Conservation (phyloP, 2,329 filamentous ascomycete species). For the Pyrenophora seminiperda region DNA sequence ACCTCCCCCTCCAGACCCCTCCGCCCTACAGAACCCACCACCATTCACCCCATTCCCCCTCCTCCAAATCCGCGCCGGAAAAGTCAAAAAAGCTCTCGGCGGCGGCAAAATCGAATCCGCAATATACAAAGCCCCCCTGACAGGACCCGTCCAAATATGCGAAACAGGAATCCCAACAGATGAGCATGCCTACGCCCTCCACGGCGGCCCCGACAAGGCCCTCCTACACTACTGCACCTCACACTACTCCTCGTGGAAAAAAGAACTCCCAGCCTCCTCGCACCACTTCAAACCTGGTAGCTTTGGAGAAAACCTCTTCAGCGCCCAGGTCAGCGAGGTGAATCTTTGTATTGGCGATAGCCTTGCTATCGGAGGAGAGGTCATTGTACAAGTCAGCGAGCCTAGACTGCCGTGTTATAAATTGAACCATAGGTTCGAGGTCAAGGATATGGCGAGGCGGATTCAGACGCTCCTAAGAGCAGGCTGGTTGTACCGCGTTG, state of each 20-base stretch:
- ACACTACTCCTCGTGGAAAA: slow-evolving; percentile 63
- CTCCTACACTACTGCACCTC: slow-evolving; percentile 65
- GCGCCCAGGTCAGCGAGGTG: slow-evolving; percentile 63
- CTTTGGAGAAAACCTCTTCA: slow-evolving; percentile 70
- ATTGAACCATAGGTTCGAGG: slow-evolving; percentile 68
- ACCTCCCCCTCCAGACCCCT: slow-evolving; percentile 28
- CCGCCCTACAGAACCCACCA: slow-evolving; percentile 26
- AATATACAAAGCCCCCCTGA: slow-evolving; percentile 60
- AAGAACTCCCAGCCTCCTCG: slow-evolving; percentile 58
- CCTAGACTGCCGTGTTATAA: slow-evolving; percentile 71
- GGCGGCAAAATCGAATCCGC: slow-evolving; percentile 57
- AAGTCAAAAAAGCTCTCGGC: slow-evolving; percentile 60
- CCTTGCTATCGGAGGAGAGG: slow-evolving; percentile 55
- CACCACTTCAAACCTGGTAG: slow-evolving; percentile 61
- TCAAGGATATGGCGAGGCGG: slow-evolving; percentile 65
- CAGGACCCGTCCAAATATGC: slow-evolving; percentile 54
- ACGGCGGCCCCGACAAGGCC: slow-evolving; percentile 68
- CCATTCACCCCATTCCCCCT: slow-evolving; percentile 54
- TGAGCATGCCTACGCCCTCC: slow-evolving; percentile 66
- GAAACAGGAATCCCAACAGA: slow-evolving; percentile 62
- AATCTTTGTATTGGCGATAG: slow-evolving; percentile 70
- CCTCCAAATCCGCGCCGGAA: slow-evolving; percentile 62
- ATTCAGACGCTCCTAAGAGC: slow-evolving; percentile 64
- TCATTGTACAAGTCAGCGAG: slow-evolving; percentile 64
- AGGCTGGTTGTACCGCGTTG: slow-evolving; percentile 69